Evolutionary conservation across 1,284 basidiomycete species (phyloP).

Genomic region (Abortiporus biennis): DNA sequence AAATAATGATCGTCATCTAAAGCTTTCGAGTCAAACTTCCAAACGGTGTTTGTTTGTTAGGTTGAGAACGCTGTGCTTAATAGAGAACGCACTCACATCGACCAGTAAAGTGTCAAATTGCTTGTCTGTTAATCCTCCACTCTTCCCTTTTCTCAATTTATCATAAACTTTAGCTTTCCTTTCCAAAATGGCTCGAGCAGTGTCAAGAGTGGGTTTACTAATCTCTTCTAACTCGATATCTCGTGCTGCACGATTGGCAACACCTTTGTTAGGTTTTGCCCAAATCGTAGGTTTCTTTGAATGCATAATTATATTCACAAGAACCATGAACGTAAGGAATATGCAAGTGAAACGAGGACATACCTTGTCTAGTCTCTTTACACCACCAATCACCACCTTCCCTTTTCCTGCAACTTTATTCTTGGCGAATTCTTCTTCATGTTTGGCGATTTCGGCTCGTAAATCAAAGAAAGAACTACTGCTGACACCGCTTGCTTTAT

Average conservation of each 20-base stretch:
- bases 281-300: constrained; percentile 71
- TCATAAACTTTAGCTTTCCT: constrained; percentile 83
- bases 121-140: constrained; percentile 71
- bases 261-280: constrained; percentile 67
- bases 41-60: too few relatives aligned
- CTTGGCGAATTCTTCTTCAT: constrained; percentile 56
- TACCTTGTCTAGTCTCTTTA: constrained; percentile 63
- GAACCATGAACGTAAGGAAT: not conserved
- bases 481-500: constrained; percentile 63
- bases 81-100: constrained; percentile 54
- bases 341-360: constrained; percentile 9
- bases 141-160: constrained; percentile 74
- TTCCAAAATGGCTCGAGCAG: constrained; percentile 62
- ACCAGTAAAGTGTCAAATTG: constrained; percentile 75
- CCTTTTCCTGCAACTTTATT: constrained; percentile 52
- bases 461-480: constrained; percentile 72
- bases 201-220: constrained; percentile 63
- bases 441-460: constrained; percentile 64
- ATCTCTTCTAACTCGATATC: constrained; percentile 64
- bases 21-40: constrained; percentile 75
- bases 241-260: constrained; percentile 50
- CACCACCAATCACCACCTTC: constrained; percentile 44
- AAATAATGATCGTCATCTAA: constrained; percentile 42
- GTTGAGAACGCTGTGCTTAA: not conserved
- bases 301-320: not conserved